phyloP scores from a whole-genome alignment of 192 early-diverging fungal species.

The Coemansia furcata region DNA sequence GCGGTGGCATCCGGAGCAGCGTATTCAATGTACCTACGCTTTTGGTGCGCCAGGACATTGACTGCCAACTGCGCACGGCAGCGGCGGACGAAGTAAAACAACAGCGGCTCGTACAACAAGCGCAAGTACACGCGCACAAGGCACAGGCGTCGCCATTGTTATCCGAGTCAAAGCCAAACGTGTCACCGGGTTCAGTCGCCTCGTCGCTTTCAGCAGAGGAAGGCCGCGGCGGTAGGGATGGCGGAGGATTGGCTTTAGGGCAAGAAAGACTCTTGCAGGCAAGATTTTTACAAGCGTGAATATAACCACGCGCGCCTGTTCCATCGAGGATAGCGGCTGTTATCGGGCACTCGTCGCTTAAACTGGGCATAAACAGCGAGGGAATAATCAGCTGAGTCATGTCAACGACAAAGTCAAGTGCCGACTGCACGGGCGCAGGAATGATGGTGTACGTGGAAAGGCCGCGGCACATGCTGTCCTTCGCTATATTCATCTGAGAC shows the following conservation, averaged over 20 bases:
- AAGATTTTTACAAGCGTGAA: background rate
- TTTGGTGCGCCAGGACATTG: conserved; percentile 16
- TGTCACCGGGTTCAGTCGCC: conserved; percentile 33
- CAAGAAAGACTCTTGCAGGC: background rate
- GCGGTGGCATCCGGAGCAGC: conserved; percentile 1
- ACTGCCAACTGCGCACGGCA: conserved; percentile 20
- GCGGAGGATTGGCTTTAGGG: background rate
- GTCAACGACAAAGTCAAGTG: conserved; percentile 35
- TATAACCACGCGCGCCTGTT: conserved; percentile 1
- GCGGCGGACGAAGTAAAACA: conserved; percentile 31
- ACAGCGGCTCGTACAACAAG: conserved; percentile 25
- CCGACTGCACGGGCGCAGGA: conserved; percentile 21
- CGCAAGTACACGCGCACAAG: conserved; percentile 28
- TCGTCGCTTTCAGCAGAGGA: background rate
- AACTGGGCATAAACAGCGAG: conserved; percentile 39
- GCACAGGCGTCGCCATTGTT: background rate
- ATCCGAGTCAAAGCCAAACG: conserved; percentile 30
- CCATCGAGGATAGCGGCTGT: conserved; percentile 2
- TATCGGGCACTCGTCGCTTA: conserved; percentile 18
- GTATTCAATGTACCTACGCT: background rate
- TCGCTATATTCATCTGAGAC: background rate
- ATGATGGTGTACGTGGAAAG: conserved; percentile 4
- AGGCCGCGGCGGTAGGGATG: background rate
- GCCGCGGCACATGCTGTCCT: background rate
- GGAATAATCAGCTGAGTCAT: conserved; percentile 43